A percentile compares a stretch with the other conserved stretches of the same genome.
phyloP scores from a whole-genome alignment of 2,329 filamentous ascomycete species.

The Colletotrichum cuscutae region DNA sequence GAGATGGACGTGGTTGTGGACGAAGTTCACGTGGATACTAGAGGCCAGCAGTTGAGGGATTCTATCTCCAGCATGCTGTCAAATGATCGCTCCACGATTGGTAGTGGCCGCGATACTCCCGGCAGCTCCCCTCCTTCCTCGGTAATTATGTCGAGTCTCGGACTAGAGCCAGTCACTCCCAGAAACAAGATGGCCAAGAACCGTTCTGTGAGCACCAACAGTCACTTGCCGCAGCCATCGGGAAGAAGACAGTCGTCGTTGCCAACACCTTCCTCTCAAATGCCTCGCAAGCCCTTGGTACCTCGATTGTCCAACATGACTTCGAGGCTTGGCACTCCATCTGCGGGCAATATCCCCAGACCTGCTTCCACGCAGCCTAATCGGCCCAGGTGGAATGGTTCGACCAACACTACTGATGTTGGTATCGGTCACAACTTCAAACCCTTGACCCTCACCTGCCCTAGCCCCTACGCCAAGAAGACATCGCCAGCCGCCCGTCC shows the following conservation, averaged over 20 bases:
- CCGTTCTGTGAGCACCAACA: conserved; percentile 60
- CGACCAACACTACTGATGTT: conserved; percentile 71
- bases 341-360: conserved; percentile 50
- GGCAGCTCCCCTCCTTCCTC: conserved; percentile 74
- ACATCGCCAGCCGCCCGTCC: conserved; percentile 54
- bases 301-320: conserved; percentile 59
- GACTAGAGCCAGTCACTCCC: conserved; percentile 60
- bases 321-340: conserved; percentile 59
- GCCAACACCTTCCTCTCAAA: conserved; percentile 54
- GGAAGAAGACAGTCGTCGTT: conserved; percentile 59
- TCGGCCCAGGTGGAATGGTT: conserved; percentile 79
- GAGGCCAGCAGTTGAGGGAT: conserved; percentile 83
- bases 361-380: conserved; percentile 59
- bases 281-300: conserved; percentile 52
- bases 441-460: conserved; percentile 68
- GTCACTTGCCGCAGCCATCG: conserved; percentile 56
- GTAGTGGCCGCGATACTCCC: conserved; percentile 76
- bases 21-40: conserved; percentile 72
- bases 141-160: conserved; percentile 67
- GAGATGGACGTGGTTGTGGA: conserved; percentile 82
- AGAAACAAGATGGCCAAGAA: conserved; percentile 53
- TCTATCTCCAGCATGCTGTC: conserved; percentile 94
- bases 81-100: conserved; percentile 78
- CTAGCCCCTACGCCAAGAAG: conserved; percentile 64
- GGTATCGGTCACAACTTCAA: conserved; percentile 77